Evolutionary conservation across 1,284 basidiomycete genomes (phyloP).

Genomic region (Melanopsichium pennsylvanicum): DNA sequence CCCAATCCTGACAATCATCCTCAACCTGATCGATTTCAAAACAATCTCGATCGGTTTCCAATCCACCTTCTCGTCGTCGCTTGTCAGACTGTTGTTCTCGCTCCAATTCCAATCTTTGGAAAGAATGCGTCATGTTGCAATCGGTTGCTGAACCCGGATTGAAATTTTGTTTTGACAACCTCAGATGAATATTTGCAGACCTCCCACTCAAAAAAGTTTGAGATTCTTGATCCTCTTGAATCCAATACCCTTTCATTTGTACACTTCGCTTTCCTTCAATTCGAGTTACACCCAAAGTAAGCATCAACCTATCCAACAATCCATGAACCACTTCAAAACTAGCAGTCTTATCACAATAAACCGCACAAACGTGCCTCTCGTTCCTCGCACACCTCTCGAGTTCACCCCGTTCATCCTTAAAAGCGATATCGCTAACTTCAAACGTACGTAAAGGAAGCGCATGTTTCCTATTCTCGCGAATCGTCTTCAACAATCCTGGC

Average conservation of each 20-base stretch:
- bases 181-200: slow-evolving; percentile 87
- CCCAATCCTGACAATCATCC: too few species aligned
- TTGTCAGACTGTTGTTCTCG: slow-evolving; percentile 31
- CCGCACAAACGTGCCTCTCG: slow-evolving; percentile 82
- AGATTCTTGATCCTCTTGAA: slow-evolving; percentile 74
- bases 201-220: slow-evolving; percentile 93
- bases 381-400: slow-evolving; percentile 85
- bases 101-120: not conserved
- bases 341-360: slow-evolving; percentile 95
- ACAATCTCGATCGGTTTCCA: too few species aligned
- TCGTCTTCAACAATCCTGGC: slow-evolving; percentile 93
- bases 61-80: slow-evolving; percentile 4
- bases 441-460: slow-evolving; percentile 91
- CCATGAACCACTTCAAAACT: slow-evolving; percentile 98
- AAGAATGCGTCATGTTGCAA: not conserved
- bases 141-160: slow-evolving; percentile 27
- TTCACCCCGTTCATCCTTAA: slow-evolving; percentile 76
- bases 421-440: slow-evolving; percentile 89
- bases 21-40: too few species aligned
- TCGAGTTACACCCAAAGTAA: slow-evolving; percentile 86
- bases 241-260: slow-evolving; percentile 89
- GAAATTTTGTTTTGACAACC: slow-evolving; percentile 65
- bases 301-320: slow-evolving; percentile 90
- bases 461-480: slow-evolving; percentile 94
- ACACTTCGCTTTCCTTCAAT: slow-evolving; percentile 68